phyloP scores from a whole-genome alignment of 2,329 filamentous ascomycete species.

The Exophiala sideris region DNA sequence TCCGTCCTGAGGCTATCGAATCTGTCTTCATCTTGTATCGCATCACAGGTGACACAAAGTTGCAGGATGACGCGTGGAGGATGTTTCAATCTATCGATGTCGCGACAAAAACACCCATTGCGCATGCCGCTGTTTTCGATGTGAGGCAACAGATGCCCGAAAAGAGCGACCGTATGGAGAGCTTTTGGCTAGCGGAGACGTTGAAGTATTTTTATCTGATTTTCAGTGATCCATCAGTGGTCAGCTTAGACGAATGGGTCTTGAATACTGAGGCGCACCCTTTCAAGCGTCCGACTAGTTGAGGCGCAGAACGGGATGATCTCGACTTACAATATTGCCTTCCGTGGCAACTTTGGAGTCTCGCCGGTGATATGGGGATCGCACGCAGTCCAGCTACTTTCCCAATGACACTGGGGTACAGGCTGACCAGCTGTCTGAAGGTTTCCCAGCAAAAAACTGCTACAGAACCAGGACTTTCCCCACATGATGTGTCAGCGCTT shows the following conservation, averaged over 20 bases:
- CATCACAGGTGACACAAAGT: conserved; percentile 52
- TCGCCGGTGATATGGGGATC: no score
- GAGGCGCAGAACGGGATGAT: not conserved
- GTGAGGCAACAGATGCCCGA: conserved; percentile 35
- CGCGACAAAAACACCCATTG: conserved; percentile 42
- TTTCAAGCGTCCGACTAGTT: conserved; percentile 15
- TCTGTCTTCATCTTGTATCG: conserved; percentile 61
- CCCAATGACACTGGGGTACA: no score
- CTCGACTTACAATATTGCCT: no score
- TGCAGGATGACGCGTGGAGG: conserved; percentile 47
- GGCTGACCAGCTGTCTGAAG: no score
- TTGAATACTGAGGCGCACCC: conserved; percentile 37
- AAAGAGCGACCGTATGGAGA: conserved; percentile 69
- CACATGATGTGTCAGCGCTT: not conserved
- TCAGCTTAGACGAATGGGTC: conserved; percentile 67
- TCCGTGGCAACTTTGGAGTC: no score
- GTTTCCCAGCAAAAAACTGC: no score
- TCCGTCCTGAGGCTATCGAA: conserved; percentile 62
- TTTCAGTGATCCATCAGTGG: conserved; percentile 64
- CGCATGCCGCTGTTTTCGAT: conserved; percentile 43
- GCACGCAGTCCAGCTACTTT: no score
- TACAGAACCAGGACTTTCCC: no score
- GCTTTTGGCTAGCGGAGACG: conserved; percentile 87
- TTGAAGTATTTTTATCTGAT: conserved; percentile 89
- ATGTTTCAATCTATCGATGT: conserved; percentile 50